A percentile compares a stretch with the other conserved stretches of the same genome.
Conservation (phyloP, 2,329 filamentous ascomycete species). For the Talaromyces amestolkiae region DNA sequence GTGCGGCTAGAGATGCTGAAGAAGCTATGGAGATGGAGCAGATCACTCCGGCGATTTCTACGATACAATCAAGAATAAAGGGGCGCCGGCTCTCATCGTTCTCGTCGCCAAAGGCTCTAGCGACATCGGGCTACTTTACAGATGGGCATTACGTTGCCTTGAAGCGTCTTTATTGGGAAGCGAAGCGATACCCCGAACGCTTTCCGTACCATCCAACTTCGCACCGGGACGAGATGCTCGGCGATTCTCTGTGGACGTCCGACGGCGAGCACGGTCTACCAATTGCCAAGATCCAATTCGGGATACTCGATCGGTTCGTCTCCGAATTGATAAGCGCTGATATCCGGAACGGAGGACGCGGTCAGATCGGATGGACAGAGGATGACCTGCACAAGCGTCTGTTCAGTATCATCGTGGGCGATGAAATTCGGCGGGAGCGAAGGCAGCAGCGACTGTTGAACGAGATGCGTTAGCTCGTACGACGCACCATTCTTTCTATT, state of each 20-base stretch:
- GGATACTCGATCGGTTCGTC: conserved; percentile 42
- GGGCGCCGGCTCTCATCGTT: conserved; percentile 7
- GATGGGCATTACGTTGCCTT: conserved; percentile 42
- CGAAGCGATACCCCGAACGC: conserved; percentile 37
- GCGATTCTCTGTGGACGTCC: conserved; percentile 44
- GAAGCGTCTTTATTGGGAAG: conserved; percentile 39
- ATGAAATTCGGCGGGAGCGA: conserved; percentile 43
- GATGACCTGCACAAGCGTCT: conserved; percentile 45
- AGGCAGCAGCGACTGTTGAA: conserved; percentile 27
- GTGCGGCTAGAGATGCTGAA: conserved; percentile 2
- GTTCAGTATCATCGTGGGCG: conserved; percentile 49
- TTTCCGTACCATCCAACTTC: conserved; percentile 38
- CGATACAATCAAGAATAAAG: conserved; percentile 4
- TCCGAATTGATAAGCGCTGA: conserved; percentile 37
- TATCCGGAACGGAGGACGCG: conserved; percentile 36
- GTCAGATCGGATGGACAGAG: conserved; percentile 43
- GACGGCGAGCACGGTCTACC: conserved; percentile 41
- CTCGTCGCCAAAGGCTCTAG: conserved; percentile 23
- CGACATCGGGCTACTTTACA: conserved; percentile 42
- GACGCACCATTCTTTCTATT: not conserved
- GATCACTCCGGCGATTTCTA: not conserved
- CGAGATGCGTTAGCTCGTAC: not conserved
- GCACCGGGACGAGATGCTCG: conserved; percentile 39
- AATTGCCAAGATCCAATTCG: conserved; percentile 43
- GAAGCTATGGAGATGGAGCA: conserved; percentile 7